Evolutionary conservation across 768 basidiomycete genomes (phyloP).

Genomic region (Lactifluus piperatus): DNA sequence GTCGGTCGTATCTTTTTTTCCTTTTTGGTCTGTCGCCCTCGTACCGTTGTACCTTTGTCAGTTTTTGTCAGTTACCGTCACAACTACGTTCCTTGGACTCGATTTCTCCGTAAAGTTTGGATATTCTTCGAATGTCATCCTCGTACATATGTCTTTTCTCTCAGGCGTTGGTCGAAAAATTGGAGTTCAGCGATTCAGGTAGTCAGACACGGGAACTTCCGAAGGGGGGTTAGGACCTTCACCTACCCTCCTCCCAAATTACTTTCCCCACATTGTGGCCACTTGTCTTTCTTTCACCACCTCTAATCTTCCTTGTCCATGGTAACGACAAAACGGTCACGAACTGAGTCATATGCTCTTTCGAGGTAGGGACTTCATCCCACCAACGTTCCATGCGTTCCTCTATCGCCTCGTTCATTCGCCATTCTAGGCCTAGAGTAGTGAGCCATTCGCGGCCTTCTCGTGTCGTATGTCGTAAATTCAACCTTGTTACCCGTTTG

Average conservation of each 20-base stretch:
- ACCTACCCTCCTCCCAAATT: background rate
- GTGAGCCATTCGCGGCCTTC: conserved; percentile 8
- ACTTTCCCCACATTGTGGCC: background rate
- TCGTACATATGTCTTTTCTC: conserved; percentile 5
- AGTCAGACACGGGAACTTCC: conserved; percentile 12
- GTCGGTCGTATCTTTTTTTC: background rate
- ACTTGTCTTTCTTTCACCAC: conserved; percentile 4
- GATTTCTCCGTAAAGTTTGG: conserved; percentile 8
- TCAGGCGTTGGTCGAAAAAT: conserved; percentile 4
- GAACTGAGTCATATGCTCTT: background rate
- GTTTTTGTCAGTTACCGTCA: conserved; percentile 9
- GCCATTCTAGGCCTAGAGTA: conserved; percentile 12
- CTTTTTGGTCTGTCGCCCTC: conserved; percentile 6
- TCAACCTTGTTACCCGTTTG: background rate
- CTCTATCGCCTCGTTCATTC: conserved; percentile 12
- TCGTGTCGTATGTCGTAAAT: conserved; percentile 14
- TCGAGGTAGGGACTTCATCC: conserved; percentile 9
- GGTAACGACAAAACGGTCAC: conserved; percentile 15
- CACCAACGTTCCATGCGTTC: background rate
- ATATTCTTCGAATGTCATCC: conserved; percentile 11
- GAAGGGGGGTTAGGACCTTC: background rate
- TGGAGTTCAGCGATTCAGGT: conserved; percentile 6
- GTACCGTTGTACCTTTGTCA: conserved; percentile 5
- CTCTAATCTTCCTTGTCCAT: background rate
- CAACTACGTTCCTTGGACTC: conserved; percentile 10